Evolutionary conservation across 2,329 filamentous ascomycete species (phyloP).

Genomic region (Apiospora rasikravindrae): DNA sequence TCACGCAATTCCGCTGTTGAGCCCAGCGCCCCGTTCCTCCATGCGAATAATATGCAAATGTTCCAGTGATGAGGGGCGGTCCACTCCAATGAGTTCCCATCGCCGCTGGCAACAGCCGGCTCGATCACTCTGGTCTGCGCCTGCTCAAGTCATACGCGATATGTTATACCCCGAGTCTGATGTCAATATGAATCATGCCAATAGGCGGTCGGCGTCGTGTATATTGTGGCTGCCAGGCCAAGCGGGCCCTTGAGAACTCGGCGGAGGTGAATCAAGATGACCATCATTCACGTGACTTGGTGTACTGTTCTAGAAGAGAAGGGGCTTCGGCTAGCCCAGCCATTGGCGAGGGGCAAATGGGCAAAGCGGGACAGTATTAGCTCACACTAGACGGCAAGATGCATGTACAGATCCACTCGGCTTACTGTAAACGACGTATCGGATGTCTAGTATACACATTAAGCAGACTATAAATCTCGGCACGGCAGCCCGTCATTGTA

Average conservation of each 20-base stretch:
- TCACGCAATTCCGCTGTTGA: too few species aligned
- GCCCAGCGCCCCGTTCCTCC: too few species aligned
- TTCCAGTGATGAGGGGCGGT: too few species aligned
- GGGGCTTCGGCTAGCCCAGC: not conserved
- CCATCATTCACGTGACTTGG: constrained; percentile 17
- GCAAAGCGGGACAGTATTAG: not conserved
- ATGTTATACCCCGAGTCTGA: too few species aligned
- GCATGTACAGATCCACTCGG: not conserved
- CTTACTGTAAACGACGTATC: not conserved
- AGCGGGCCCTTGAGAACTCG: not conserved
- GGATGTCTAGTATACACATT: too few species aligned
- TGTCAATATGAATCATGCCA: not conserved
- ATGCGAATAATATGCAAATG: too few species aligned
- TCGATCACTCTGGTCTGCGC: too few species aligned
- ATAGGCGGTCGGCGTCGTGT: too few species aligned
- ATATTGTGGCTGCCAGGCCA: not conserved
- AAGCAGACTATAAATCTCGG: not conserved
- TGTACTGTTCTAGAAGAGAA: not conserved
- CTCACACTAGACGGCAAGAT: not conserved
- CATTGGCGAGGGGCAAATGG: not conserved
- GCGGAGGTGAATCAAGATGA: constrained; percentile 16
- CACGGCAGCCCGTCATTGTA: not conserved
- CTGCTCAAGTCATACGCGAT: too few species aligned
- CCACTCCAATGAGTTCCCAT: too few species aligned
- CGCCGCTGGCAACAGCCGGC: too few species aligned